Evolutionary conservation across 75 land plant species (phyloP).

Genomic region (Ceratopteris richardii): DNA sequence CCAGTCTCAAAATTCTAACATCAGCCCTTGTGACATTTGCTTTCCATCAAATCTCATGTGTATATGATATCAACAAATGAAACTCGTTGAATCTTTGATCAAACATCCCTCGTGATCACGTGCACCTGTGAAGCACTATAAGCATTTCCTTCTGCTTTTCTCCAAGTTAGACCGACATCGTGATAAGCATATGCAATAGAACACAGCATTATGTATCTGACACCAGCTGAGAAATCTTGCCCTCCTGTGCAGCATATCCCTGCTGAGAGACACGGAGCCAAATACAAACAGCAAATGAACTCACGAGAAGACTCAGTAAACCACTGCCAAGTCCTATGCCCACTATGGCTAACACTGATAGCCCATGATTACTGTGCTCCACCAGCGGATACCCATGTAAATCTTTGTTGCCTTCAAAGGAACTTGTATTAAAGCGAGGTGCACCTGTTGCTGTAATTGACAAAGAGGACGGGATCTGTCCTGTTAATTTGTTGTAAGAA

Average conservation of each 20-base stretch:
- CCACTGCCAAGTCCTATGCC: constrained; percentile 94
- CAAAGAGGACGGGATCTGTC: constrained; percentile 49
- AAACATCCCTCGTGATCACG: too few relatives aligned
- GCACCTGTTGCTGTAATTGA: constrained; percentile 46
- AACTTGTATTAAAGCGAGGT: constrained; percentile 54
- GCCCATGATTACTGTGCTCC: constrained; percentile 25
- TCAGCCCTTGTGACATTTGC: too few relatives aligned
- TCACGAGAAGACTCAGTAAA: constrained; percentile 62
- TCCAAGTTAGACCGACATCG: too few relatives aligned
- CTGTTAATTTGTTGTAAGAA: constrained; percentile 52
- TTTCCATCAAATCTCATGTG: too few relatives aligned
- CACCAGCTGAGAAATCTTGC: constrained; percentile 73
- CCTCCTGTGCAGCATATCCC: constrained; percentile 56
- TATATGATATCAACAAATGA: too few relatives aligned
- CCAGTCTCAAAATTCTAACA: too few relatives aligned
- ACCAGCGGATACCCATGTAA: constrained; percentile 74
- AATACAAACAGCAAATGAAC: constrained; percentile 77
- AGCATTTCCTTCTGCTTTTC: too few relatives aligned
- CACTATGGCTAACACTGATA: constrained; percentile 65
- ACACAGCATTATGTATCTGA: constrained; percentile 54
- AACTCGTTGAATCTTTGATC: too few relatives aligned
- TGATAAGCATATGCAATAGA: too few relatives aligned
- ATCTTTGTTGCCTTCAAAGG: constrained; percentile 59
- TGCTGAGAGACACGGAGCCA: constrained; percentile 74
- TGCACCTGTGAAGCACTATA: too few relatives aligned